These are phyloP conservation scores for Coemansia sp. DNA, from an alignment of 192 early-diverging fungal genomes.

Conservation along the genomic window DNA sequence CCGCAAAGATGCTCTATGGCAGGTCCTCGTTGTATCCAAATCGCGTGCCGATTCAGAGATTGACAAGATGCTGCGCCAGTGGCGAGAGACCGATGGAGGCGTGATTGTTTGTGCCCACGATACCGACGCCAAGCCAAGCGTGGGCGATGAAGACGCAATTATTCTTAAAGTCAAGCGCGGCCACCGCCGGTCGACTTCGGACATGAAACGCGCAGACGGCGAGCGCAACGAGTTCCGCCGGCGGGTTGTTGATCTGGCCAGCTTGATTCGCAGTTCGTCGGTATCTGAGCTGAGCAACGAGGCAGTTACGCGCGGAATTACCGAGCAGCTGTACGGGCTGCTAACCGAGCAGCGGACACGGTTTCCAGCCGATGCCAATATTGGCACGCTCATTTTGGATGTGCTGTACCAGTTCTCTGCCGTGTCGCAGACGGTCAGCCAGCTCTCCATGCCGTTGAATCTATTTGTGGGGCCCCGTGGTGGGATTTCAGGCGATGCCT, in stretches of 20 bases:
- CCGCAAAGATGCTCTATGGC: constrained; percentile 52
- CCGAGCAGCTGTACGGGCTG: constrained; percentile 50
- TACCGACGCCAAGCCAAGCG: constrained; percentile 27
- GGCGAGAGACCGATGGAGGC: constrained; percentile 42
- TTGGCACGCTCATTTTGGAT: constrained; percentile 47
- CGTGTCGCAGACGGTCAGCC: constrained; percentile 51
- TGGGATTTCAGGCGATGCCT: constrained; percentile 44
- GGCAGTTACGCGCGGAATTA: constrained; percentile 29
- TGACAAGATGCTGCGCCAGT: constrained; percentile 48
- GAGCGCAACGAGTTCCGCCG: constrained; percentile 46
- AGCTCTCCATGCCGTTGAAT: constrained; percentile 28
- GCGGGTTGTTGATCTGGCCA: constrained; percentile 43
- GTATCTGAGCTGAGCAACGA: constrained; percentile 52
- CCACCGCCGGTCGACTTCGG: constrained; percentile 44
- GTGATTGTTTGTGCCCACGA: constrained; percentile 38
- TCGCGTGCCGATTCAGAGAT: constrained; percentile 50
- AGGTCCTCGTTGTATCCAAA: constrained; percentile 50
- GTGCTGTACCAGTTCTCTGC: constrained; percentile 53
- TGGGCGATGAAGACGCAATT: constrained; percentile 49
- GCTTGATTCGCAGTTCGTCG: constrained; percentile 35
- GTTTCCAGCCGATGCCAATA: constrained; percentile 37
- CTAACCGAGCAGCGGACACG: constrained; percentile 50
- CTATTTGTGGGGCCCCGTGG: constrained; percentile 17
- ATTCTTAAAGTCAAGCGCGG: constrained; percentile 54
- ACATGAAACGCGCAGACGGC: constrained; percentile 42